Evolutionary conservation across 1,139 yeast genomes (phyloP), one percentile per base, ranked within the genome.

Genomic region (Scheffersomyces titani): DNA sequence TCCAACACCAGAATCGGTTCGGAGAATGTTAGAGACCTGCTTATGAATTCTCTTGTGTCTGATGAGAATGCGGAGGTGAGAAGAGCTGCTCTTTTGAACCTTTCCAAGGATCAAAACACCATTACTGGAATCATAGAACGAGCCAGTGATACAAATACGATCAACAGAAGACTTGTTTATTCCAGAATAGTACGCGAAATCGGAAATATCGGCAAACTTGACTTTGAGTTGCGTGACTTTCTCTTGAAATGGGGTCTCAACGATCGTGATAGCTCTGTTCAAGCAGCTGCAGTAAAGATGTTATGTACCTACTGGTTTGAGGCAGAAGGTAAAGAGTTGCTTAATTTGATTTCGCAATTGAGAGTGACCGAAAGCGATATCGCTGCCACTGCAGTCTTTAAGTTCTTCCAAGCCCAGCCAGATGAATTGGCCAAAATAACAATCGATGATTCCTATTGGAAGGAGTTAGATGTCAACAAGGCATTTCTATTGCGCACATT

Each of bases 31-130:
- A 82, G 86, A 1, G 77, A 81, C 46, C 78, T 80, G 52, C 73
- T 92, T 36, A 64, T 88, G 47, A 67, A 74, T 20, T 82, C 89
- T 0, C 75, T 92, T 65, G 88, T 87, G 65, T 84, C 88, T 66
- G 99, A 94, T 70, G 85, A 92, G 2, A 88, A 88, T 64, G 87
- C 97, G 0, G 99, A 94, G 62, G 97, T 93, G 1, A 82, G 99
- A 63, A 79, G 97, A 55, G 92, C 97, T 0, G 96, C 94, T 1
- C 73, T 92, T 64, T 74, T 89, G 52, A 90, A 92, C 66, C 69
- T 93, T 47, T 83, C 82, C 21, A 87, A 87, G 64, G 83, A 82
- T 52, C 68, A 73, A 13, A 63, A 68, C 1, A 88, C 93, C 0
- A 74, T 86, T 36, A 86, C 89, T 0, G 81, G 78, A 58, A 74